Percentiles rank a stretch among this genome's conserved stretches.
phyloP scores from a whole-genome alignment of 345 rosid species.

The Chamaenerion angustifolium region DNA sequence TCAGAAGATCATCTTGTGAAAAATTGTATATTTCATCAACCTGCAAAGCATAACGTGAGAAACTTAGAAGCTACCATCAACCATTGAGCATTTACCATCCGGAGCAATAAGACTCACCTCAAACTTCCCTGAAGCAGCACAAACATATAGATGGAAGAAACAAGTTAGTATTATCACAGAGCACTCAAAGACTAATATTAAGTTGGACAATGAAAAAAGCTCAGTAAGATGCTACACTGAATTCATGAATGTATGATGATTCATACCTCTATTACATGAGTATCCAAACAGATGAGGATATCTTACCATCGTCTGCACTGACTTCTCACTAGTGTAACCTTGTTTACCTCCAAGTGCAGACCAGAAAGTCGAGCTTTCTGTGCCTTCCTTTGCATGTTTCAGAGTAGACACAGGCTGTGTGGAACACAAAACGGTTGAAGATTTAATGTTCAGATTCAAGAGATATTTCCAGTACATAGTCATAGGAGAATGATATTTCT shows the following conservation, averaged over 20 bases:
- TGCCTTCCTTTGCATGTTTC: conserved; percentile 94
- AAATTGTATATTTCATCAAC: conserved; percentile 91
- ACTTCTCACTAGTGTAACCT: conserved; percentile 61
- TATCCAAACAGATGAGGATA: conserved; percentile 82
- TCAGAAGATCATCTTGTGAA: conserved; percentile 85
- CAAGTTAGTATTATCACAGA: conserved; percentile 19
- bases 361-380: conserved; percentile 96
- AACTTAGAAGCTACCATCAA: conserved; percentile 9
- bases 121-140: conserved; percentile 53
- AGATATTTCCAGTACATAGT: no score
- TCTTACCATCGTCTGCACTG: conserved; percentile 42
- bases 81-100: conserved; percentile 6
- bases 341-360: conserved; percentile 96
- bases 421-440: no score
- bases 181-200: neutral
- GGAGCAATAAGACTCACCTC: conserved; percentile 51
- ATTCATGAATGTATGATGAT: conserved; percentile 4
- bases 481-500: no score
- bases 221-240: neutral
- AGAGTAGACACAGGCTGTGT: conserved; percentile 69
- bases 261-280: conserved; percentile 53
- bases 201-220: neutral
- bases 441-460: no score
- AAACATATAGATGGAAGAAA: conserved; percentile 18
- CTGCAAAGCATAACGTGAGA: conserved; percentile 23